Conservation (phyloP, 768 basidiomycete genomes). For the Naganishia randhawae region DNA sequence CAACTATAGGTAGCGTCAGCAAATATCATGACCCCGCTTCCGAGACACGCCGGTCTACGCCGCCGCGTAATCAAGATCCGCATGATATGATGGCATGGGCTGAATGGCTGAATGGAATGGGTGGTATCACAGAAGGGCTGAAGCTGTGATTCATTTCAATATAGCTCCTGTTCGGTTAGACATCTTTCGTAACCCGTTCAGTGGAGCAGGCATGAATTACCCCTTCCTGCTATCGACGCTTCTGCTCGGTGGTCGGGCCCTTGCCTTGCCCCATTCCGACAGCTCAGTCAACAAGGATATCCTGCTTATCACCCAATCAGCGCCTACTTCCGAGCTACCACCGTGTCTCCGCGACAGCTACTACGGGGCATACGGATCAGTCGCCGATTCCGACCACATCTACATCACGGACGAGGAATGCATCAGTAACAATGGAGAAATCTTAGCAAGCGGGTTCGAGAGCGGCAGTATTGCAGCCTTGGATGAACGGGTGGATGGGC, state of each 20-base stretch:
- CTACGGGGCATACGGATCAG: constrained; percentile 25
- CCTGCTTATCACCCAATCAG: constrained; percentile 12
- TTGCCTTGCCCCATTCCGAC: background rate
- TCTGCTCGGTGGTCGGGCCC: background rate
- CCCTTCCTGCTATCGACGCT: background rate
- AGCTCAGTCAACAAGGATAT: background rate
- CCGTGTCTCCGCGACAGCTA: constrained; percentile 18
- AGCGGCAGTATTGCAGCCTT: constrained; percentile 33
- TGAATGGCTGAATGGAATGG: background rate
- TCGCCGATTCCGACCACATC: constrained; percentile 30
- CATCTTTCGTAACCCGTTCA: too few species aligned
- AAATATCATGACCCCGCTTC: background rate
- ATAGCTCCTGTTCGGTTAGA: too few species aligned
- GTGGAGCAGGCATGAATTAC: background rate
- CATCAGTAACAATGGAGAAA: constrained; percentile 23
- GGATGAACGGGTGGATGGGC: constrained; percentile 2
- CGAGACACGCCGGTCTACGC: background rate
- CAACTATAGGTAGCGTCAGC: too few species aligned
- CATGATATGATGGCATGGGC: background rate
- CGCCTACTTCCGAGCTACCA: constrained; percentile 5
- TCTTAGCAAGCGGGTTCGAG: constrained; percentile 30
- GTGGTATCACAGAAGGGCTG: too few species aligned
- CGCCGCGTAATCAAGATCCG: too few species aligned
- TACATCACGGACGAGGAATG: constrained; percentile 36
- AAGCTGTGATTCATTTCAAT: too few species aligned